These are phyloP conservation scores for Tuber brumale DNA, from an alignment of 495 filamentous ascomycete species.

Conservation along the genomic window DNA sequence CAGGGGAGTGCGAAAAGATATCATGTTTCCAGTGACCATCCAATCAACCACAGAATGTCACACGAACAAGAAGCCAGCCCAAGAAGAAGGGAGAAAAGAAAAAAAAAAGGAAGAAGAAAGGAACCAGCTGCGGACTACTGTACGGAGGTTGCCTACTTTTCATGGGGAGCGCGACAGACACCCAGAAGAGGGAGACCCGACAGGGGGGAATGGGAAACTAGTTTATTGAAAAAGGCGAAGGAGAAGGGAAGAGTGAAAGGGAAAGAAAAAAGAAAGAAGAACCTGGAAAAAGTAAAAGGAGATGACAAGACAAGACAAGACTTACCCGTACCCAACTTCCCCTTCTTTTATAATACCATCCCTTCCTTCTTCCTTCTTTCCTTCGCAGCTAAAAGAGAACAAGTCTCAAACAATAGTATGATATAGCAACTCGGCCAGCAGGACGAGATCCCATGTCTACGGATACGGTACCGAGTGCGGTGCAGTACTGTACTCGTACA, in stretches of 20 bases:
- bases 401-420: neutral
- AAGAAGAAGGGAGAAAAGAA: neutral
- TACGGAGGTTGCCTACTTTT: neutral
- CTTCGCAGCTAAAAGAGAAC: neutral
- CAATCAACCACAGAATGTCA: neutral
- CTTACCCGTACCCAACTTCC: too few relatives aligned
- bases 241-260: neutral
- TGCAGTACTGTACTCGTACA: neutral
- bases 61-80: neutral
- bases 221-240: neutral
- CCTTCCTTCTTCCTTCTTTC: neutral
- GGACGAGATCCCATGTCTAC: slow-evolving; percentile 1
- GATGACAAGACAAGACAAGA: neutral
- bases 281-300: neutral
- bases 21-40: neutral
- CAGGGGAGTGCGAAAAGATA: neutral
- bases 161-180: neutral
- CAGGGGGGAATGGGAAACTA: neutral
- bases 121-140: neutral
- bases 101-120: neutral
- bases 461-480: neutral
- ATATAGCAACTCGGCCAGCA: neutral
- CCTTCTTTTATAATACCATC: neutral
- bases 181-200: neutral
- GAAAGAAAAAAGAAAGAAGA: too few relatives aligned